A percentile compares a stretch with the other conserved stretches of the same genome.
Evolutionary conservation across 768 basidiomycete species (phyloP).

Genomic region (Tremella mesenterica): DNA sequence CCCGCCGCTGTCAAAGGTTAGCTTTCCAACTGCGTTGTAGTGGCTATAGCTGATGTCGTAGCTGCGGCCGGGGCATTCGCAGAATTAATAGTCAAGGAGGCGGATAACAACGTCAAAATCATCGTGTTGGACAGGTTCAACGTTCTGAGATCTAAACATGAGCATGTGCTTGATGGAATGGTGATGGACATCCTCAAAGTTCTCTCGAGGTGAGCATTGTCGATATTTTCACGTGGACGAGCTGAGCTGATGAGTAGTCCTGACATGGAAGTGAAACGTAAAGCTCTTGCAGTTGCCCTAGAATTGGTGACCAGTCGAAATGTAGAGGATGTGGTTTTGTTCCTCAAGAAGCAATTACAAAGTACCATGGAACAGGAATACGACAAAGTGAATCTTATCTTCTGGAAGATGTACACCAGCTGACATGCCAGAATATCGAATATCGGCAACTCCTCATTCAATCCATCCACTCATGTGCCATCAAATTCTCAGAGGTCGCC

Average conservation of each 20-base stretch:
- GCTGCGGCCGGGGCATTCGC: conserved; percentile 84
- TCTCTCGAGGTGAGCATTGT: conserved; percentile 59
- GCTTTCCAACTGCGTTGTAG: conserved; percentile 3
- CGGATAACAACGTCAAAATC: conserved; percentile 97
- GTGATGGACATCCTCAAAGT: conserved; percentile 95
- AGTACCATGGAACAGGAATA: conserved; percentile 83
- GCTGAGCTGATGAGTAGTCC: conserved; percentile 51
- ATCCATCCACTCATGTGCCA: conserved; percentile 89
- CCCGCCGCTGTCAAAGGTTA: conserved; percentile 89
- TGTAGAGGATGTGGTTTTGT: conserved; percentile 89
- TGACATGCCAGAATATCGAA: conserved; percentile 62
- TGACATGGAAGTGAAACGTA: conserved; percentile 92
- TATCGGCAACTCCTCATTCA: conserved; percentile 95
- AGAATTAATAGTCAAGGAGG: conserved; percentile 83
- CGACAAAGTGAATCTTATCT: conserved; percentile 62
- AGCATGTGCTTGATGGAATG: conserved; percentile 70
- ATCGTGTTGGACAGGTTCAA: conserved; percentile 92
- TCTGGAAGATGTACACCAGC: background rate
- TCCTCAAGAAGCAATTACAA: conserved; percentile 96
- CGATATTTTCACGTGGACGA: background rate
- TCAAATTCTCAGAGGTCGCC: conserved; percentile 94
- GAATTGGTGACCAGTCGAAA: conserved; percentile 90
- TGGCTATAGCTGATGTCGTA: conserved; percentile 40
- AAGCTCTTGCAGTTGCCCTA: conserved; percentile 79
- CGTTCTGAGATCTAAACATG: conserved; percentile 69